Conservation (phyloP, 2,329 filamentous ascomycete genomes). For the Metarhizium album region DNA sequence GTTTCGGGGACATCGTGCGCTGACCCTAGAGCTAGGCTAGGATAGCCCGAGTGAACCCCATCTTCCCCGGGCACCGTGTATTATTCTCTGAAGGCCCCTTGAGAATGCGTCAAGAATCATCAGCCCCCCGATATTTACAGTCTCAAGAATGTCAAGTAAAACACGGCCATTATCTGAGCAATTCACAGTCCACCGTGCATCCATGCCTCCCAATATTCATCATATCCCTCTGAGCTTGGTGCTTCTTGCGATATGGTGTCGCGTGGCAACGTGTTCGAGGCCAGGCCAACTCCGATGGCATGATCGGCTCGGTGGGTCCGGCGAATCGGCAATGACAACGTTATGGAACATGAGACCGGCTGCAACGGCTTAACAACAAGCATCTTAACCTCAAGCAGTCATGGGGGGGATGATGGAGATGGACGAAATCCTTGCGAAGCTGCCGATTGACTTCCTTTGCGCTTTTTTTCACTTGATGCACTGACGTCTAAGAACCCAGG, state of each 20-base stretch:
- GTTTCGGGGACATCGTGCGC: no score
- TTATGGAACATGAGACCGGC: no score
- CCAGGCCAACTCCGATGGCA: no score
- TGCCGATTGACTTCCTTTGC: no score
- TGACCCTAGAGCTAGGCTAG: no score
- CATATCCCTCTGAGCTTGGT: neutral
- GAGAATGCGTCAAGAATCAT: neutral
- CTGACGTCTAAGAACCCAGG: neutral
- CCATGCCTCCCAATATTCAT: neutral
- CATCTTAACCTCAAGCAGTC: no score
- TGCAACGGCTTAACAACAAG: no score
- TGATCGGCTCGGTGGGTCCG: neutral
- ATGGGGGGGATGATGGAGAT: neutral
- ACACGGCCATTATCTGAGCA: neutral
- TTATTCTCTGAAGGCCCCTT: no score
- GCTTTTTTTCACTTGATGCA: neutral
- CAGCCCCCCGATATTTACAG: neutral
- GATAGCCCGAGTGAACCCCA: no score
- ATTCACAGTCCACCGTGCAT: neutral
- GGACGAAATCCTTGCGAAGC: neutral
- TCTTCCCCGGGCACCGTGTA: no score
- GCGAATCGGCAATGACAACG: neutral
- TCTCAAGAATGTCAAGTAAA: neutral
- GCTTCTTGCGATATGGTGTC: neutral
- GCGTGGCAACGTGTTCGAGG: no score